phyloP scores from a whole-genome alignment of 2,329 filamentous ascomycete genomes.

The Celoporthe dispersa region DNA sequence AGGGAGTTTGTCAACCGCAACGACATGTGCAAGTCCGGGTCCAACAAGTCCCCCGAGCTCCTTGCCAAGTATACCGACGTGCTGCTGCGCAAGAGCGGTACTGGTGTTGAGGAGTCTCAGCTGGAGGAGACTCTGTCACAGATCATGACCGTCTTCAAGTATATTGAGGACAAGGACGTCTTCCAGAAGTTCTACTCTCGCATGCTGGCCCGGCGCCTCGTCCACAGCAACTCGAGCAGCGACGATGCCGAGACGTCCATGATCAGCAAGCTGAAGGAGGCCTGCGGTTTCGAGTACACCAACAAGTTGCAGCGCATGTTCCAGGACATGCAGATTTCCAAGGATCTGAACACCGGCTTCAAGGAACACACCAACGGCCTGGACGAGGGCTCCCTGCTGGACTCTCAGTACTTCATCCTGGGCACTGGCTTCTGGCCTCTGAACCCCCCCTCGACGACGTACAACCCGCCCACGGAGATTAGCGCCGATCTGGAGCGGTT shows the following conservation, averaged over 20 bases:
- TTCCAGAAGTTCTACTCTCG: constrained; percentile 99
- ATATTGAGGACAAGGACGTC: constrained; percentile 99
- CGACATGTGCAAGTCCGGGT: constrained; percentile 90
- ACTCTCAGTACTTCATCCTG: constrained; percentile 89
- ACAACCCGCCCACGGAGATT: constrained; percentile 85
- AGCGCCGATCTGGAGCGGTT: constrained; percentile 89
- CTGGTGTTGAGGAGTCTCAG: constrained; percentile 91
- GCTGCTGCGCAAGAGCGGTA: constrained; percentile 88
- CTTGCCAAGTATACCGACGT: constrained; percentile 95
- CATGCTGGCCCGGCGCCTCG: constrained; percentile 91
- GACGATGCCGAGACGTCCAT: constrained; percentile 98
- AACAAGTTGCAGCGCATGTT: constrained; percentile 99
- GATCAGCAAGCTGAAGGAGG: constrained; percentile 99
- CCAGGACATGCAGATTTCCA: constrained; percentile 98
- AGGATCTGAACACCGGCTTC: constrained; percentile 91
- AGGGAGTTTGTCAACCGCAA: constrained; percentile 98
- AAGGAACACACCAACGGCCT: constrained; percentile 72
- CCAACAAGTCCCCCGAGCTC: constrained; percentile 91
- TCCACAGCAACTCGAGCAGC: constrained; percentile 93
- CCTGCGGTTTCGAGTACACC: constrained; percentile 98
- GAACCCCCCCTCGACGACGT: constrained; percentile 82
- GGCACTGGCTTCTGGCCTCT: constrained; percentile 98
- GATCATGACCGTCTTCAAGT: constrained; percentile 99
- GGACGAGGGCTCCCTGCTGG: constrained; percentile 72
- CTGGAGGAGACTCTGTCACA: constrained; percentile 86